Evolutionary conservation across 768 basidiomycete species (phyloP).

Genomic region (Rhizopogon salebrosus): DNA sequence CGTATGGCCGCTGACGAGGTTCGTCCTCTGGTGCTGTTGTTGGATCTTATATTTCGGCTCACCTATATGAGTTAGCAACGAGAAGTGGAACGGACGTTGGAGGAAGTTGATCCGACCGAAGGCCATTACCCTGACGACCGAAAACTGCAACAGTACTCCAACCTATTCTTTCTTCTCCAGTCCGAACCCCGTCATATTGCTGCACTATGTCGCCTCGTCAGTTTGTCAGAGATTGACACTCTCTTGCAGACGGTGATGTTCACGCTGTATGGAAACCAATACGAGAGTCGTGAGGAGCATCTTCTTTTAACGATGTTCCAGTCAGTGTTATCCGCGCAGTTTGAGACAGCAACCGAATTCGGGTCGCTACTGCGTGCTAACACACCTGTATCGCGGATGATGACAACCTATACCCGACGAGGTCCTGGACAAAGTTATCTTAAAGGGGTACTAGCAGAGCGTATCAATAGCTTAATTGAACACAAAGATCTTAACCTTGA

Average conservation of each 20-base stretch:
- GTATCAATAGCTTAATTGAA: conserved; percentile 97
- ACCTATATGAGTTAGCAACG: conserved; percentile 58
- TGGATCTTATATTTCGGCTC: conserved; percentile 2
- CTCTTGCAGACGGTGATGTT: conserved; percentile 99
- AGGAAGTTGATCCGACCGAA: conserved; percentile 91
- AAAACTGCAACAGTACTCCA: conserved; percentile 92
- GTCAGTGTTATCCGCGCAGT: conserved; percentile 96
- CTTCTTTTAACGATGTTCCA: conserved; percentile 99
- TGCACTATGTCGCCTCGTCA: conserved; percentile 92
- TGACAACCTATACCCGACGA: conserved; percentile 99
- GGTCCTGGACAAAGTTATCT: conserved; percentile 98
- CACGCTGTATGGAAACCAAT: conserved; percentile 98
- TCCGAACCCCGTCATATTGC: conserved; percentile 97
- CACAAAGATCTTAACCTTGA: conserved; percentile 99
- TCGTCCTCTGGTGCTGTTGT: conserved; percentile 20
- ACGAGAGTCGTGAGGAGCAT: conserved; percentile 97
- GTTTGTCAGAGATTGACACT: conserved; percentile 94
- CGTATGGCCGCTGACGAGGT: conserved; percentile 96
- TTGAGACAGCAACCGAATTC: conserved; percentile 98
- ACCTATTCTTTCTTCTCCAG: conserved; percentile 97
- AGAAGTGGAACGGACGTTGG: conserved; percentile 91
- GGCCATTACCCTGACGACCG: conserved; percentile 94
- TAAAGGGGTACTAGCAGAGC: conserved; percentile 94
- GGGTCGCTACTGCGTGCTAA: conserved; percentile 98
- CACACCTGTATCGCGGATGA: conserved; percentile 99